A percentile compares a stretch with the other conserved stretches of the same genome.
Evolutionary conservation across 2,329 filamentous ascomycete genomes (phyloP).

Genomic region (Aspergillus chevalieri): DNA sequence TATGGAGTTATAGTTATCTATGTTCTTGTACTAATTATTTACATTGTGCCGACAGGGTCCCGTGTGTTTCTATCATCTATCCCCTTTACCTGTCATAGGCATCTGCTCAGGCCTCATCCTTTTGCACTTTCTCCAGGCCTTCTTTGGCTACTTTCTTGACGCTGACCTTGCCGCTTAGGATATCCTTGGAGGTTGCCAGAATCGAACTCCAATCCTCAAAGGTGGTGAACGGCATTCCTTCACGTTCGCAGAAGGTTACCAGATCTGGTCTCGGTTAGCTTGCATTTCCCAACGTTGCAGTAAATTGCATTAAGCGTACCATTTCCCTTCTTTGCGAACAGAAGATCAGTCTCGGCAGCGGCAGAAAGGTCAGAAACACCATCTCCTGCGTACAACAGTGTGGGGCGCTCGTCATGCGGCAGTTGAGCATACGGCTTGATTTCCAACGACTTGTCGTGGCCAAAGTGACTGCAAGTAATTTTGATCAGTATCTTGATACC

Average conservation of each 20-base stretch:
- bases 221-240: conserved; percentile 79
- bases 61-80: neutral
- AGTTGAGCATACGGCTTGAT: conserved; percentile 74
- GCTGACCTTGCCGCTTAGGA: conserved; percentile 64
- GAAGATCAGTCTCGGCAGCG: conserved; percentile 82
- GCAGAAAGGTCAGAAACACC: conserved; percentile 90
- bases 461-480: conserved; percentile 58
- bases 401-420: conserved; percentile 62
- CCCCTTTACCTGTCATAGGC: neutral
- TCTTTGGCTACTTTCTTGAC: conserved; percentile 63
- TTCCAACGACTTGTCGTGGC: conserved; percentile 94
- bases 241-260: conserved; percentile 75
- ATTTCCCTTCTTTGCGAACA: conserved; percentile 88
- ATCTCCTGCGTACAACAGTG: conserved; percentile 90
- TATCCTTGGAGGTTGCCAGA: conserved; percentile 66
- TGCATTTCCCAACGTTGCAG: conserved; percentile 6
- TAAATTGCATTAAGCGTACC: conserved; percentile 46
- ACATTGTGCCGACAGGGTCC: no score
- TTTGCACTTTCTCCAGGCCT: conserved; percentile 23
- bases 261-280: conserved; percentile 55
- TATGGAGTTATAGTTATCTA: no score
- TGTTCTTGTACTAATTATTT: no score
- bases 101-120: conserved; percentile 1
- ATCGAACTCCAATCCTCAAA: conserved; percentile 83
- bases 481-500: conserved; percentile 4